A percentile compares a stretch with the other conserved stretches of the same genome.
Conservation (phyloP, 495 filamentous ascomycete species). For the Trichocladium antarcticum region DNA sequence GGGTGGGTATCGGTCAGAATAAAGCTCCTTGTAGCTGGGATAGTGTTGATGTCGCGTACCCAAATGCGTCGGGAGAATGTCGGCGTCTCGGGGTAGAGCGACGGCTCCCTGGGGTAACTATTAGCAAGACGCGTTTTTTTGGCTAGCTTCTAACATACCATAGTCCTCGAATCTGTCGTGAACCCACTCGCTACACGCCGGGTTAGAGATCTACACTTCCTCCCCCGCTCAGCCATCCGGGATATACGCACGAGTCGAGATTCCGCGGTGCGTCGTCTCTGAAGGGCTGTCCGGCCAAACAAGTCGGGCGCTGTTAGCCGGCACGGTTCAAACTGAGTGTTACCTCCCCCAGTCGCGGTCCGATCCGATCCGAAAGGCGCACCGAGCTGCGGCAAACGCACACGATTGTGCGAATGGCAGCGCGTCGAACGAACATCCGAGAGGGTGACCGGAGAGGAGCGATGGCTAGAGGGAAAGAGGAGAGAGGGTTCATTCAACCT, state of each 20-base stretch:
- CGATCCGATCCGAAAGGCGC: slow-evolving; percentile 15
- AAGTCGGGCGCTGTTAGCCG: slow-evolving; percentile 26
- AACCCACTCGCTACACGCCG: slow-evolving; percentile 63
- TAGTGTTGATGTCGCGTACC: slow-evolving; percentile 29
- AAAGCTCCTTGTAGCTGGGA: not conserved
- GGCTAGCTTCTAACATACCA: slow-evolving; percentile 32
- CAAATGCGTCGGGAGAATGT: slow-evolving; percentile 40
- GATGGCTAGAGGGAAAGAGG: slow-evolving; percentile 10
- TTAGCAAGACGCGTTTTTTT: slow-evolving; percentile 12
- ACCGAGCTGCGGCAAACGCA: slow-evolving; percentile 16
- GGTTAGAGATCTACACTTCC: slow-evolving; percentile 13
- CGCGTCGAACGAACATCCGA: slow-evolving; percentile 20
- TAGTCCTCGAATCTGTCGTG: slow-evolving; percentile 75
- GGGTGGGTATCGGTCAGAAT: slow-evolving; percentile 19
- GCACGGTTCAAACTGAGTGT: slow-evolving; percentile 15
- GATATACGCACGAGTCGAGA: slow-evolving; percentile 41
- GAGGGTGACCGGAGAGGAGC: not conserved
- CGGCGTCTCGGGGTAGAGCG: slow-evolving; percentile 29
- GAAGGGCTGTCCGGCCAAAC: slow-evolving; percentile 32
- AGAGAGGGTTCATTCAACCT: slow-evolving; percentile 29
- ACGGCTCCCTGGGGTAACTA: slow-evolving; percentile 24
- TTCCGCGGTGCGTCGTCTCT: slow-evolving; percentile 40
- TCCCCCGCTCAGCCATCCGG: not conserved
- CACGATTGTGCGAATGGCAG: slow-evolving; percentile 16
- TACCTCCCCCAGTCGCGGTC: slow-evolving; percentile 20